phyloP scores from a whole-genome alignment of 2,329 filamentous ascomycete species.

The Acephala macrosclerotiorum region DNA sequence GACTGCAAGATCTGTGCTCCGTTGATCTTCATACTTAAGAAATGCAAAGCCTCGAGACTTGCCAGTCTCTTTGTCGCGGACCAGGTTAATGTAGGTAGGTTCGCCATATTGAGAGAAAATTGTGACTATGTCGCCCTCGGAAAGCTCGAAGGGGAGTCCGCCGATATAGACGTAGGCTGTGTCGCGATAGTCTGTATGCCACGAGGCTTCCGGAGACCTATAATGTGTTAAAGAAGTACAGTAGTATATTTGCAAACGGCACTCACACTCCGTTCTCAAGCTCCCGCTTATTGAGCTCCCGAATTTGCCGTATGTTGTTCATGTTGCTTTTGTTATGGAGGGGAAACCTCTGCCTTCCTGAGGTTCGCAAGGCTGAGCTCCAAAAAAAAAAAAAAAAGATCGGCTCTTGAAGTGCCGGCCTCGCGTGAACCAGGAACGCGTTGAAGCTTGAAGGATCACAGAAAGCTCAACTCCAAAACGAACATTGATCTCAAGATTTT shows the following conservation, averaged over 20 bases:
- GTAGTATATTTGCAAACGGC: background rate
- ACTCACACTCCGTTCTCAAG: constrained; percentile 85
- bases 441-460: constrained; percentile 23
- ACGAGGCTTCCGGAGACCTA: constrained; percentile 85
- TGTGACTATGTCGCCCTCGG: constrained; percentile 93
- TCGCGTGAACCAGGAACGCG: constrained; percentile 20
- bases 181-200: constrained; percentile 97
- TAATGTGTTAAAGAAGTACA: constrained; percentile 16
- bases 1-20: constrained; percentile 93
- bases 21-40: constrained; percentile 97
- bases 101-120: constrained; percentile 98
- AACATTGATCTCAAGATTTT: background rate
- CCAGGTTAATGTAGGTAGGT: constrained; percentile 90
- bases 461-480: constrained; percentile 22
- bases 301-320: constrained; percentile 94
- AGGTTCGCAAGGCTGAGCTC: constrained; percentile 24
- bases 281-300: constrained; percentile 92
- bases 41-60: constrained; percentile 96
- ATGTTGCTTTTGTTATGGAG: constrained; percentile 56
- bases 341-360: constrained; percentile 10
- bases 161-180: constrained; percentile 98
- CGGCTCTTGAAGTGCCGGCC: constrained; percentile 19
- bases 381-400: constrained; percentile 18
- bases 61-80: constrained; percentile 94
- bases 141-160: constrained; percentile 88